A percentile compares a stretch with the other conserved stretches of the same genome.
These are phyloP conservation scores for Hermanozyma aechmeae DNA, from an alignment of 805 yeast species.

Conservation along the genomic window DNA sequence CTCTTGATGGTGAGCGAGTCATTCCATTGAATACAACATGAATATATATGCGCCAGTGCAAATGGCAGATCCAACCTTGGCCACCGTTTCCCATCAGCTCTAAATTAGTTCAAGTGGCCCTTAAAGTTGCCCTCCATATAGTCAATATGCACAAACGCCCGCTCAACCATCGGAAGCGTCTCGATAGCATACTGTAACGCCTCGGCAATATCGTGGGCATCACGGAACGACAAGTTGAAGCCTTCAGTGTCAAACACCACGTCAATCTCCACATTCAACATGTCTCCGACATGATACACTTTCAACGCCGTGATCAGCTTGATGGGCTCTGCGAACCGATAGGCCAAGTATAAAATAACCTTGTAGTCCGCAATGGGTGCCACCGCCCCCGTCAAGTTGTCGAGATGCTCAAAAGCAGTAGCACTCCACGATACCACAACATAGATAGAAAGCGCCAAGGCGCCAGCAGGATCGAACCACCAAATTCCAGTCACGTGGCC, in stretches of 20 bases:
- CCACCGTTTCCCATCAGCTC: too few species aligned
- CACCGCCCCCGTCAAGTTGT: slow-evolving; percentile 65
- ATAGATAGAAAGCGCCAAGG: slow-evolving; percentile 51
- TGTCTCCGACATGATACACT: slow-evolving; percentile 74
- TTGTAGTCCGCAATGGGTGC: slow-evolving; percentile 57
- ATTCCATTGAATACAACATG: too few species aligned
- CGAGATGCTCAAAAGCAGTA: slow-evolving; percentile 63
- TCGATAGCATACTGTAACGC: slow-evolving; percentile 75
- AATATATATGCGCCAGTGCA: too few species aligned
- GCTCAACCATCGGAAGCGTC: slow-evolving; percentile 65
- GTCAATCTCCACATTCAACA: slow-evolving; percentile 69
- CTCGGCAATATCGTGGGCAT: slow-evolving; percentile 74
- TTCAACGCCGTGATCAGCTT: slow-evolving; percentile 54
- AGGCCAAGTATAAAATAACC: slow-evolving; percentile 57
- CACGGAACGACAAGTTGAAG: slow-evolving; percentile 43
- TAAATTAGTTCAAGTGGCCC: slow-evolving; percentile 24
- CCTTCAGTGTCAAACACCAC: slow-evolving; percentile 41
- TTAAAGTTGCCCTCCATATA: slow-evolving; percentile 39
- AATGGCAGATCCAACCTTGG: too few species aligned
- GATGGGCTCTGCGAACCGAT: slow-evolving; percentile 61
- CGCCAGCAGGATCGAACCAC: slow-evolving; percentile 76
- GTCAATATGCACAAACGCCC: slow-evolving; percentile 78
- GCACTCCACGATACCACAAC: slow-evolving; percentile 55
- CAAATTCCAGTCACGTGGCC: slow-evolving; percentile 46
- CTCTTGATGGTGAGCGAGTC: too few species aligned